Evolutionary conservation across 345 rosid species (phyloP), one percentile per base, ranked within the genome.

Genomic region (Pugionium dolabratum): DNA sequence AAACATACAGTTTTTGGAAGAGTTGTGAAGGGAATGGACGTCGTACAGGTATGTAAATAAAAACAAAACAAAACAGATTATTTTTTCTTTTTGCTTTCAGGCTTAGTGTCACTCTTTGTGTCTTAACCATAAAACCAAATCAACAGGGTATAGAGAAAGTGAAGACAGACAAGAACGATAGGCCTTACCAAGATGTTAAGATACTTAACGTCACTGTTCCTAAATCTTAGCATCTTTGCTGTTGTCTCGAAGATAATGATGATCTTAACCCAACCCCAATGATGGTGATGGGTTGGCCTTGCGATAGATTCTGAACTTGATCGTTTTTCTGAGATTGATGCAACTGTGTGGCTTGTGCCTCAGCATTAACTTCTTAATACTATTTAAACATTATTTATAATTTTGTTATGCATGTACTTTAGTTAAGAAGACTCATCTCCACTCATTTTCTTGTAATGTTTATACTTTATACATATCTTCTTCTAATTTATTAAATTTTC

Each of bases 1-100:
- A 91, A 89, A 82, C 96, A 95, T 71, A 91, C 96, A 0, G 97
- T 95, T 52, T 95, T 91, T 59, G 99, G 99, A 59, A 83, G 95
- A 81, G 95, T 91, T 42, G 76, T 76, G 1, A 91, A 88, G 73
- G 97, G 96, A 73, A 95, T 95, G 97, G 99, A 95, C 55, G 97
- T 89, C 10, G 96, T 95, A 44, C 99, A 94, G 97, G 99, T 90
- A 85, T 30, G 32, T 41, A 7, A 9, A 4, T 18, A 45, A 45
- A 44, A 10, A 2, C 5, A 61, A 40, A 25, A 9, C 1, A 7
- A 27, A 31, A 2, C 35, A 2, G 0, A 39, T 18, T 18, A 11
- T 18, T 18, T 58, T 51, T 35, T 33, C 3, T 5, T 9, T 45
- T 28, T 4, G 3, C 1, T 40, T 48, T 0, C 4, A 55, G n/a